A percentile compares a stretch with the other conserved stretches of the same genome.
phyloP scores from a whole-genome alignment of 441 rosid genomes.

The Brassica balearica region DNA sequence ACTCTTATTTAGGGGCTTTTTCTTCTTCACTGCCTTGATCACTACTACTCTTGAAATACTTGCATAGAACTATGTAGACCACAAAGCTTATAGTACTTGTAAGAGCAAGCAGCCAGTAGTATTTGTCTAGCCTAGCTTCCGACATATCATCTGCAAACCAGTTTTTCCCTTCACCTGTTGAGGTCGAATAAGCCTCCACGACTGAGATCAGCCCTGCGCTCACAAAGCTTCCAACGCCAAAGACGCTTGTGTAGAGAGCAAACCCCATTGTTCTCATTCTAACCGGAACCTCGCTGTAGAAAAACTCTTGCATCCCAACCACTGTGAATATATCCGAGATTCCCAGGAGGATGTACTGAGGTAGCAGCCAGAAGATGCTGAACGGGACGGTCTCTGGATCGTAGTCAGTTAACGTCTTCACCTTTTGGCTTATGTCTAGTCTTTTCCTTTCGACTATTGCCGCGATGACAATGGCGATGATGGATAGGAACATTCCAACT shows the following conservation, averaged over 20 bases:
- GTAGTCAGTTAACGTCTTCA: constrained; percentile 40
- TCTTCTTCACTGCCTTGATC: constrained; percentile 45
- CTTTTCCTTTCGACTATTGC: constrained; percentile 78
- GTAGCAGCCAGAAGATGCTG: constrained; percentile 87
- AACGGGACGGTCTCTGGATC: constrained; percentile 51
- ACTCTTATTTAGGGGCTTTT: constrained; percentile 23
- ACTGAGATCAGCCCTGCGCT: constrained; percentile 72
- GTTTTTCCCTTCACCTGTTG: constrained; percentile 53
- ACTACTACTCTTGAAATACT: constrained; percentile 53
- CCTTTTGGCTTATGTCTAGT: constrained; percentile 52
- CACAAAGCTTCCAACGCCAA: constrained; percentile 91
- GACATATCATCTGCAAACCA: constrained; percentile 95
- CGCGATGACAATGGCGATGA: constrained; percentile 83
- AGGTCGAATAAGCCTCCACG: constrained; percentile 57
- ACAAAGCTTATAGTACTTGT: constrained; percentile 65
- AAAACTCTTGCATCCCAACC: constrained; percentile 97
- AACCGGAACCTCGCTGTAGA: constrained; percentile 82
- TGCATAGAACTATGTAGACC: constrained; percentile 64
- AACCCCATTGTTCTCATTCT: constrained; percentile 95
- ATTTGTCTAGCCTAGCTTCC: constrained; percentile 71
- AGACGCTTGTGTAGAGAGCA: constrained; percentile 86
- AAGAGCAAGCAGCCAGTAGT: constrained; percentile 79
- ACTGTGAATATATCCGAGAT: constrained; percentile 92
- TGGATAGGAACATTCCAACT: constrained; percentile 81
- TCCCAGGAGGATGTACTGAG: constrained; percentile 87